Evolutionary conservation across 2,329 filamentous ascomycete species (phyloP).

Genomic region (Periconia sp.): DNA sequence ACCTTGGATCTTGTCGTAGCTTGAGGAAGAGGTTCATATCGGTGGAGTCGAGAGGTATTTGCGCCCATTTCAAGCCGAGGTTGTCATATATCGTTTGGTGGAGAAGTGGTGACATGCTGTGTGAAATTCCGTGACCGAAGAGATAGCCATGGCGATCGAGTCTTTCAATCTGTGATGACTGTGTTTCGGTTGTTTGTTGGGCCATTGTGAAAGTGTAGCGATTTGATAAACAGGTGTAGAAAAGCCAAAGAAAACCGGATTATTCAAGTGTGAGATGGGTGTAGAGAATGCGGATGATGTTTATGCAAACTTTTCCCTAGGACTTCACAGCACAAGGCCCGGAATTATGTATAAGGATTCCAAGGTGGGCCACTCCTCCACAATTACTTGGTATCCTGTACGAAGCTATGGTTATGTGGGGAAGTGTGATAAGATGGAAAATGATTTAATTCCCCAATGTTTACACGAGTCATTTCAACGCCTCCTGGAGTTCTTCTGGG

Average conservation of each 20-base stretch:
- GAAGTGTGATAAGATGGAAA: neutral
- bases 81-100: slow-evolving; percentile 57
- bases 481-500: neutral
- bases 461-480: neutral
- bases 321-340: too few species aligned
- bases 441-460: neutral
- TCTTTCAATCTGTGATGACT: neutral
- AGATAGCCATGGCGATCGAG: slow-evolving; percentile 55
- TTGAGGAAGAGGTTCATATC: slow-evolving; percentile 48
- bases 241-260: too few species aligned
- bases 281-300: too few species aligned
- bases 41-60: slow-evolving; percentile 51
- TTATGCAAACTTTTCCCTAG: too few species aligned
- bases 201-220: neutral
- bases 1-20: slow-evolving; percentile 59
- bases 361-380: neutral
- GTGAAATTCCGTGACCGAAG: slow-evolving; percentile 59
- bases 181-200: neutral
- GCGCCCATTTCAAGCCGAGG: slow-evolving; percentile 56
- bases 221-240: too few species aligned
- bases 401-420: neutral
- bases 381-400: neutral
- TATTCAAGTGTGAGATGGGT: too few species aligned
- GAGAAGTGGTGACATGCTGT: slow-evolving; percentile 58
- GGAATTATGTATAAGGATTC: neutral